These are phyloP conservation scores for Aphanomyces stellatus DNA, from an alignment of 352 stramenopile genomes.

Conservation along the genomic window DNA sequence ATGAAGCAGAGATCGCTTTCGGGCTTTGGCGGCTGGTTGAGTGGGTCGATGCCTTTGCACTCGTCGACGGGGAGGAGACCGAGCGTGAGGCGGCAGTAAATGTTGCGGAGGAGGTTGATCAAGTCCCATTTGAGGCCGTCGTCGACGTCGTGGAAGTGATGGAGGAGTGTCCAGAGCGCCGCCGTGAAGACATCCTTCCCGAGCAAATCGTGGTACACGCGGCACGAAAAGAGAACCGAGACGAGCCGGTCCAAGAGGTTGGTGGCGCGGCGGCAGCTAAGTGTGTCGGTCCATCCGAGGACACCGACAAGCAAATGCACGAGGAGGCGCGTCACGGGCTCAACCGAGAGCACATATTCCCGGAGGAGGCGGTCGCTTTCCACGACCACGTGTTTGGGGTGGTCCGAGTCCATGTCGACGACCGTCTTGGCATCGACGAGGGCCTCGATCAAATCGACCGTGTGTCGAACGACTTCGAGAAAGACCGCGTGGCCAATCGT, in stretches of 20 bases:
- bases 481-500: conserved; percentile 47
- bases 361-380: conserved; percentile 45
- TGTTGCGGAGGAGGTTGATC: conserved; percentile 75
- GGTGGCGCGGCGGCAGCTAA: conserved; percentile 54
- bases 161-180: conserved; percentile 41
- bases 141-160: conserved; percentile 66
- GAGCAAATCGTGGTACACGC: conserved; percentile 34
- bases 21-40: conserved; percentile 51
- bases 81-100: conserved; percentile 62
- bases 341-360: conserved; percentile 52
- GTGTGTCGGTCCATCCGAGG: conserved; percentile 64
- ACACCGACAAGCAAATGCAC: conserved; percentile 43
- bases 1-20: conserved; percentile 32
- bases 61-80: conserved; percentile 61
- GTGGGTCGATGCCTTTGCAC: conserved; percentile 74
- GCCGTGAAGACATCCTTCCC: conserved; percentile 56
- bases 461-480: conserved; percentile 52
- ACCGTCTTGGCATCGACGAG: conserved; percentile 68
- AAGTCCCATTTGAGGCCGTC: conserved; percentile 77
- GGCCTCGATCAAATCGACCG: conserved; percentile 64
- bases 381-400: conserved; percentile 62
- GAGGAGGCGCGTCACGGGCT: conserved; percentile 38
- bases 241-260: conserved; percentile 57
- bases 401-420: conserved; percentile 56
- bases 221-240: conserved; percentile 36